Evolutionary conservation across 2,329 filamentous ascomycete genomes (phyloP).

Genomic region (Pyricularia sp.): DNA sequence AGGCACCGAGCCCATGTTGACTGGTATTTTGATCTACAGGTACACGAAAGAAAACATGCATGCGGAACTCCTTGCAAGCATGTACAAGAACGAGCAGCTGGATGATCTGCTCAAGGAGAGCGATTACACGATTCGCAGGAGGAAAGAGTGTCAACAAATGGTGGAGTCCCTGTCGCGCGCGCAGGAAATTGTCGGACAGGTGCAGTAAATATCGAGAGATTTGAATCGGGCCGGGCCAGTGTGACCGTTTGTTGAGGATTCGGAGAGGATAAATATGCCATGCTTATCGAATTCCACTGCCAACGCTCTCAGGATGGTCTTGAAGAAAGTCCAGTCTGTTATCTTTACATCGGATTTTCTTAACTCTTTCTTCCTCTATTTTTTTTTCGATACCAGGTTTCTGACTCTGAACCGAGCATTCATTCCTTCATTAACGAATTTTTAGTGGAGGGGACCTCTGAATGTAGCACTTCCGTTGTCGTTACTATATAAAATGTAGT

Average conservation of each 20-base stretch:
- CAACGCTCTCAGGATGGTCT: neutral
- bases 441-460: neutral
- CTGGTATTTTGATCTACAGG: constrained; percentile 27
- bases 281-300: neutral
- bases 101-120: constrained; percentile 96
- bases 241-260: neutral
- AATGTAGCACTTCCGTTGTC: neutral
- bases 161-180: constrained; percentile 84
- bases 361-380: neutral
- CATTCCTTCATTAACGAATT: neutral
- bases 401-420: neutral
- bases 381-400: neutral
- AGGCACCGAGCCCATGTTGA: neutral
- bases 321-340: neutral
- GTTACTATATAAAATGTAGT: neutral
- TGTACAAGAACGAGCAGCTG: constrained; percentile 84
- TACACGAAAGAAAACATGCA: constrained; percentile 99
- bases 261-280: neutral
- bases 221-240: neutral
- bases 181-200: constrained; percentile 87
- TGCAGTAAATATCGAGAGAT: constrained; percentile 31
- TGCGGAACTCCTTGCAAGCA: constrained; percentile 86
- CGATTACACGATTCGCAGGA: constrained; percentile 85
- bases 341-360: neutral
- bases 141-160: constrained; percentile 99